Evolutionary conservation across 345 rosid genomes (phyloP).

Genomic region (Dovyalis caffra): DNA sequence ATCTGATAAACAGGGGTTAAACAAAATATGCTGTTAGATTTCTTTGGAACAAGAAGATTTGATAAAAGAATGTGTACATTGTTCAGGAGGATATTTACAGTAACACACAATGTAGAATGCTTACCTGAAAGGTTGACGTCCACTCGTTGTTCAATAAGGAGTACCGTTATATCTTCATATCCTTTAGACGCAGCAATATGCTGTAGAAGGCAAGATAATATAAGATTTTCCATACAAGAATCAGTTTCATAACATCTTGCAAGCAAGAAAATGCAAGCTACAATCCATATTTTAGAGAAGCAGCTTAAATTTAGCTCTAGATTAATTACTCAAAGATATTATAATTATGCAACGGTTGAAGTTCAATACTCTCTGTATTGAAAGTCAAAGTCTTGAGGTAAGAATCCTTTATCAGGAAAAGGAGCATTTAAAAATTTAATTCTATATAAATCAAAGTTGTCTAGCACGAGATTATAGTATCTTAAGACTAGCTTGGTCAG

Average conservation of each 20-base stretch:
- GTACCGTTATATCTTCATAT: constrained; percentile 53
- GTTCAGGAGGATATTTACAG: too few relatives aligned
- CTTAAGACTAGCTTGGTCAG: constrained; percentile 2
- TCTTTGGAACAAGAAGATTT: background rate
- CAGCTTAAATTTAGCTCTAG: background rate
- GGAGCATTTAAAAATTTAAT: too few relatives aligned
- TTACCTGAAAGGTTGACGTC: constrained; percentile 49
- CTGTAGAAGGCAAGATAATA: constrained; percentile 33
- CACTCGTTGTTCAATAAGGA: constrained; percentile 61
- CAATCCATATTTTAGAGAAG: background rate
- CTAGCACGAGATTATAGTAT: background rate
- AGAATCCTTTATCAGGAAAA: background rate
- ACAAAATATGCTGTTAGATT: background rate
- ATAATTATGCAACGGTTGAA: background rate
- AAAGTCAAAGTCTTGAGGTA: background rate
- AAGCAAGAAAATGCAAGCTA: background rate
- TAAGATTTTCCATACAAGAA: background rate
- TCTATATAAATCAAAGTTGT: too few relatives aligned
- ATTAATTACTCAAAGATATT: background rate
- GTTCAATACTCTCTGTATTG: too few relatives aligned
- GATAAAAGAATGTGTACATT: too few relatives aligned
- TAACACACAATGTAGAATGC: background rate
- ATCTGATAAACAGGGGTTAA: constrained; percentile 35
- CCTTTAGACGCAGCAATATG: constrained; percentile 83
- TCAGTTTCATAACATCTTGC: background rate